These are phyloP conservation scores for Flaveria robusta DNA, from an alignment of 129 eudicot genomes.

Conservation along the genomic window DNA sequence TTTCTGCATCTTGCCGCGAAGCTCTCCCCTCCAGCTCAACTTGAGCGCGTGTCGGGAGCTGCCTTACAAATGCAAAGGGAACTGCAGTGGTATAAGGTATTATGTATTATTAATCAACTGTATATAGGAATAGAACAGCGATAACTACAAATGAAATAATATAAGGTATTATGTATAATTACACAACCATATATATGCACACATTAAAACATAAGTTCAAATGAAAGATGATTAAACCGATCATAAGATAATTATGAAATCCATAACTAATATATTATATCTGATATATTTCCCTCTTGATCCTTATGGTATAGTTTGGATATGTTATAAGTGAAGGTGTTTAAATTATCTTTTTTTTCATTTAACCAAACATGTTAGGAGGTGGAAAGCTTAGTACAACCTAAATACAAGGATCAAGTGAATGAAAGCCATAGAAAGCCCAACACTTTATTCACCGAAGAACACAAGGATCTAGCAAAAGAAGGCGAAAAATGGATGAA, in stretches of 20 bases:
- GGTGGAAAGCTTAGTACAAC: slow-evolving; percentile 54
- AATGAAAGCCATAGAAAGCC: slow-evolving; percentile 50
- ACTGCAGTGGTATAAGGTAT: slow-evolving; percentile 51
- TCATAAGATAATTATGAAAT: too few relatives aligned
- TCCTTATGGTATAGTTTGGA: too few relatives aligned
- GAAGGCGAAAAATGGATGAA: slow-evolving; percentile 68
- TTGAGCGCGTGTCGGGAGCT: slow-evolving; percentile 58
- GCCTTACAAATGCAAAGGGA: slow-evolving; percentile 60
- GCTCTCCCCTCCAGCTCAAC: slow-evolving; percentile 50
- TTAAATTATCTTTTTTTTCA: neutral
- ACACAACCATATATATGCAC: too few relatives aligned
- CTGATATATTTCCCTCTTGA: too few relatives aligned
- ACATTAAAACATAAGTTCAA: too few relatives aligned
- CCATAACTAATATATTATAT: too few relatives aligned
- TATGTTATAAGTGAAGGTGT: neutral
- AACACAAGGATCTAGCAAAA: slow-evolving; percentile 44
- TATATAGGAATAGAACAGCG: too few relatives aligned
- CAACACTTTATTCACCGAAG: slow-evolving; percentile 39
- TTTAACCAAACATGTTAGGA: slow-evolving; percentile 33
- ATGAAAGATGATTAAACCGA: too few relatives aligned
- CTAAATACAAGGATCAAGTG: slow-evolving; percentile 44
- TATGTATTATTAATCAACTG: neutral
- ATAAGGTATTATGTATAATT: too few relatives aligned
- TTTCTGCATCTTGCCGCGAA: slow-evolving; percentile 58
- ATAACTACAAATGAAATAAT: too few relatives aligned